A percentile compares a stretch with the other conserved stretches of the same genome.
Conservation (phyloP, 2,329 filamentous ascomycete genomes). For the Nemania sp. region DNA sequence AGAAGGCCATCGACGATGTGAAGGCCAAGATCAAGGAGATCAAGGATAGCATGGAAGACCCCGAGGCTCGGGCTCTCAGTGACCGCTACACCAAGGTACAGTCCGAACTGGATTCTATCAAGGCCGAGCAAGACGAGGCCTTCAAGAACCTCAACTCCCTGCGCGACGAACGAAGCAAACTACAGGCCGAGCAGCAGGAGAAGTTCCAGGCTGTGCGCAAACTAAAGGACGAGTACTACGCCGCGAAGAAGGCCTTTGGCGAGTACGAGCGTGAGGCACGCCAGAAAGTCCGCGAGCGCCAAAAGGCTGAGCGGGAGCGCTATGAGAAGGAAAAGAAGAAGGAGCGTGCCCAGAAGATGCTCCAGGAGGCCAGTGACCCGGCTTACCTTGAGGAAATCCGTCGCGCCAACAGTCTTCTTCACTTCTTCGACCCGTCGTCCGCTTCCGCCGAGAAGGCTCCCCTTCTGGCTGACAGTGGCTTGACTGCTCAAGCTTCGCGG, state of each 20-base stretch:
- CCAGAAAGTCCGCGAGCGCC: constrained; percentile 79
- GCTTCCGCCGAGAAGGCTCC: constrained; percentile 73
- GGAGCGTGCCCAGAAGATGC: constrained; percentile 79
- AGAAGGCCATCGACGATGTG: constrained; percentile 90
- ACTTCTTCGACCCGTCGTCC: constrained; percentile 86
- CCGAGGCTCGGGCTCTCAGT: constrained; percentile 87
- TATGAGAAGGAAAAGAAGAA: constrained; percentile 79
- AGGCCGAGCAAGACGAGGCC: constrained; percentile 89
- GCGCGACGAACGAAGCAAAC: constrained; percentile 85
- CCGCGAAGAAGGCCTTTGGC: constrained; percentile 82
- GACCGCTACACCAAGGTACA: constrained; percentile 89
- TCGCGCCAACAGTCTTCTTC: constrained; percentile 86
- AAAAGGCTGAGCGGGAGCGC: constrained; percentile 82
- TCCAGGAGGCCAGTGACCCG: constrained; percentile 84
- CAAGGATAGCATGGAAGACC: constrained; percentile 89
- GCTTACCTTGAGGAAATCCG: constrained; percentile 95
- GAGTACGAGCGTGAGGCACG: constrained; percentile 87
- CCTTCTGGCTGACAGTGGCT: constrained; percentile 74
- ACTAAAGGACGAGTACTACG: constrained; percentile 90
- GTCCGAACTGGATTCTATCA: constrained; percentile 88
- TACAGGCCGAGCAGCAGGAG: constrained; percentile 86
- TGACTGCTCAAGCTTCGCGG: constrained; percentile 82
- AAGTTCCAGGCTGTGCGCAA: constrained; percentile 86
- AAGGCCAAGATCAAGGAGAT: constrained; percentile 90
- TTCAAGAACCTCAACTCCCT: constrained; percentile 89